phyloP scores from a whole-genome alignment of 805 yeast species.

The Naumovozyma baii region DNA sequence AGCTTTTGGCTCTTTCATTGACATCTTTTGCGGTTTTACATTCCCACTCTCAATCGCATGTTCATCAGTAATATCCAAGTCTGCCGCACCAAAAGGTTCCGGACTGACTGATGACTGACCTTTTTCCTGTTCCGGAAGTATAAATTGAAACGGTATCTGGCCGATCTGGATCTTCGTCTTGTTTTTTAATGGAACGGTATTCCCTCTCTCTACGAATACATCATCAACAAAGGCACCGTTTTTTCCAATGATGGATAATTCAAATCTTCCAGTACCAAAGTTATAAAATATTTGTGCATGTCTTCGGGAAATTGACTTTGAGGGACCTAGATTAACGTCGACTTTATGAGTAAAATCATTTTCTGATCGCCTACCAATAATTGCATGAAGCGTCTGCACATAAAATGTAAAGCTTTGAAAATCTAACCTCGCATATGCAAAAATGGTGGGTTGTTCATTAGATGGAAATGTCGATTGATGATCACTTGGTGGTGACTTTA shows the following conservation, averaged over 20 bases:
- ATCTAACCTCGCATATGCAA: conserved; percentile 64
- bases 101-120: conserved; percentile 43
- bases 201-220: conserved; percentile 77
- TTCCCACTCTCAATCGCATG: not conserved
- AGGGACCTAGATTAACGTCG: conserved; percentile 86
- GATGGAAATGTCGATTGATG: not conserved
- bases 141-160: conserved; percentile 79
- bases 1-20: conserved; percentile 12
- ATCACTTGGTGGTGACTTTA: not conserved
- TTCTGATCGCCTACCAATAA: conserved; percentile 82
- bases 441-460: conserved; percentile 33
- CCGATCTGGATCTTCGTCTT: conserved; percentile 87
- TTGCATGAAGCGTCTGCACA: conserved; percentile 90
- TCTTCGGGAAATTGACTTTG: conserved; percentile 85
- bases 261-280: conserved; percentile 92
- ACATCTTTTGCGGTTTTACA: conserved; percentile 3
- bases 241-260: conserved; percentile 81
- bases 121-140: conserved; percentile 60
- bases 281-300: conserved; percentile 96
- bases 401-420: conserved; percentile 90
- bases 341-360: conserved; percentile 60
- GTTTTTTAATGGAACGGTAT: conserved; percentile 78
- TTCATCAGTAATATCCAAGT: conserved; percentile 12
- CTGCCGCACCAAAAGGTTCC: conserved; percentile 10
- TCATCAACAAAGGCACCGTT: conserved; percentile 97